phyloP scores from a whole-genome alignment of 2,329 filamentous ascomycete species.

The Dactylonectria macrodidyma region DNA sequence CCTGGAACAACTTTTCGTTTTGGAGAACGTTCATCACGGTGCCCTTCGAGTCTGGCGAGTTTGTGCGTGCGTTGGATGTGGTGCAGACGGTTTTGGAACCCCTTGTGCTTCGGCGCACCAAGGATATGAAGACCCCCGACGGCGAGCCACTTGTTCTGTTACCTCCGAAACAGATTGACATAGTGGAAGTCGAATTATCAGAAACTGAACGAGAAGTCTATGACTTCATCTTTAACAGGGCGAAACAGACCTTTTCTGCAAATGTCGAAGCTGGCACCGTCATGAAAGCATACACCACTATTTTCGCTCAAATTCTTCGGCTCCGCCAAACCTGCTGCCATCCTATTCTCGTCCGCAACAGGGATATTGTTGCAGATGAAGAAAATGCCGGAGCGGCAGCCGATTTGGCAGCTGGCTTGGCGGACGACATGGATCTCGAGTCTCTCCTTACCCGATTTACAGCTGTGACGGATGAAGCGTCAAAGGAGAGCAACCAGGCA shows the following conservation, averaged over 20 bases:
- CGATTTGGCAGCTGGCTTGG: constrained; percentile 84
- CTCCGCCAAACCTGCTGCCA: constrained; percentile 96
- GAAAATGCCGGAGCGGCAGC: constrained; percentile 82
- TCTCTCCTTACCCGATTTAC: constrained; percentile 89
- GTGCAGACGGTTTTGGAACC: constrained; percentile 98
- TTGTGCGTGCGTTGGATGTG: constrained; percentile 92
- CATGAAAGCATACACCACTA: constrained; percentile 95
- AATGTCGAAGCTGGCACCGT: constrained; percentile 94
- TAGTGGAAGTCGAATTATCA: constrained; percentile 90
- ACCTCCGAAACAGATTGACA: constrained; percentile 84
- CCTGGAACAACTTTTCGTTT: constrained; percentile 99
- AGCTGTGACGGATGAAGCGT: constrained; percentile 73
- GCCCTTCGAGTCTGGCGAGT: constrained; percentile 96
- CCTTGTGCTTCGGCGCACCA: constrained; percentile 93
- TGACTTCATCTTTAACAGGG: constrained; percentile 87
- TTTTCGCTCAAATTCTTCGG: constrained; percentile 95
- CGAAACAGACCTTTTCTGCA: constrained; percentile 86
- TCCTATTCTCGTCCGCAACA: constrained; percentile 89
- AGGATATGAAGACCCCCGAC: constrained; percentile 96
- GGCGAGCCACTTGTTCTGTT: constrained; percentile 83
- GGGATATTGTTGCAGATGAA: constrained; percentile 88
- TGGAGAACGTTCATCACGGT: constrained; percentile 99
- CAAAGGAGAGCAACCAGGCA: constrained; percentile 68
- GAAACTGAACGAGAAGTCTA: constrained; percentile 91
- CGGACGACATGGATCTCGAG: constrained; percentile 96